Evolutionary conservation across 2,329 filamentous ascomycete species (phyloP).

Genomic region (Aureobasidium lini): DNA sequence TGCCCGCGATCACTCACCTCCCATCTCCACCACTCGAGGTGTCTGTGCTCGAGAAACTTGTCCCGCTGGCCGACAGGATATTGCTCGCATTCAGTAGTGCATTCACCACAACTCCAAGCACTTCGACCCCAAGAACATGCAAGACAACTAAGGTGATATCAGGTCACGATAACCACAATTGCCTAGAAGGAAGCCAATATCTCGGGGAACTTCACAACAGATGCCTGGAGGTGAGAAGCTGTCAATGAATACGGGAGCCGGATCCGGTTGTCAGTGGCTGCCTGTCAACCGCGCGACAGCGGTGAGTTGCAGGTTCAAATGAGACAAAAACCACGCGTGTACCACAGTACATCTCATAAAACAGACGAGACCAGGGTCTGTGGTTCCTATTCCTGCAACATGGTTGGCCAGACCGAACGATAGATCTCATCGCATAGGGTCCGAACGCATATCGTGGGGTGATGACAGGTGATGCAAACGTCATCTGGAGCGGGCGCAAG

Average conservation of each 20-base stretch:
- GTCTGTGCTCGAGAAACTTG: too few species aligned
- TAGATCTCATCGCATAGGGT: background rate
- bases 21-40: too few species aligned
- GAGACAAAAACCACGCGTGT: background rate
- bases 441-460: constrained; percentile 2
- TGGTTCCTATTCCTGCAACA: background rate
- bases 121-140: background rate
- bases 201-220: too few species aligned
- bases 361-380: background rate
- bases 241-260: background rate
- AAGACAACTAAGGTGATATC: background rate
- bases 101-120: background rate
- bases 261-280: background rate
- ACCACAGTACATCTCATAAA: background rate
- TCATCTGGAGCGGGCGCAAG: background rate
- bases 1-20: background rate
- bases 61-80: too few species aligned
- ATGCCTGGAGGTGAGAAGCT: background rate
- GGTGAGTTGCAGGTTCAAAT: background rate
- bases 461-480: constrained; percentile 12
- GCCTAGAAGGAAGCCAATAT: background rate
- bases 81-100: too few species aligned
- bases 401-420: constrained; percentile 6
- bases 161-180: background rate
- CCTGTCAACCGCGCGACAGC: background rate